phyloP scores from a whole-genome alignment of 2,329 filamentous ascomycete genomes.

The Meredithiella fracta region DNA sequence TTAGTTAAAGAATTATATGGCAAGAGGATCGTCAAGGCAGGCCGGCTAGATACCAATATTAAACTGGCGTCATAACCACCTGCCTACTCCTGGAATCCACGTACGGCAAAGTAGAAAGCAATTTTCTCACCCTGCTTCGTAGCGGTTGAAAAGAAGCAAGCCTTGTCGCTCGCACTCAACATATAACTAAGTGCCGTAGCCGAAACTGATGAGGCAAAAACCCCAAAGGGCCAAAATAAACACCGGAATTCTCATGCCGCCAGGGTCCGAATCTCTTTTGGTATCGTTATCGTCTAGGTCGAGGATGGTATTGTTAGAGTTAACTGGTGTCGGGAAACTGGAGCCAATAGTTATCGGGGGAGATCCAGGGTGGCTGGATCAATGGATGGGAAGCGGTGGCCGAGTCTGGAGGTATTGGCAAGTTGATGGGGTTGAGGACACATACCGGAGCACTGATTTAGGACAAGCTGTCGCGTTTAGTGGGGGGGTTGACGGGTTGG shows the following conservation, averaged over 20 bases:
- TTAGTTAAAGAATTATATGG: background rate
- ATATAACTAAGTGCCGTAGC: constrained; percentile 93
- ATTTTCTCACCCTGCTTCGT: constrained; percentile 71
- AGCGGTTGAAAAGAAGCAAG: constrained; percentile 81
- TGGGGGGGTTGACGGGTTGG: background rate
- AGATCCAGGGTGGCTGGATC: background rate
- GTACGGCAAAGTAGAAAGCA: constrained; percentile 95
- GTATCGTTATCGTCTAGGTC: background rate
- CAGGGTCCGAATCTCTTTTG: too few species aligned
- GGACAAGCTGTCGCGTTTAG: constrained; percentile 18
- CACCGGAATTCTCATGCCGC: constrained; percentile 47
- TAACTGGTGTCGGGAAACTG: background rate
- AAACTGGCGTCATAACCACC: too few species aligned
- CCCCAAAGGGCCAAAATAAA: constrained; percentile 54
- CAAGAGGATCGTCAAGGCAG: too few species aligned
- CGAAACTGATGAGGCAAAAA: constrained; percentile 51
- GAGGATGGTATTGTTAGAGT: background rate
- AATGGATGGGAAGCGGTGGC: background rate
- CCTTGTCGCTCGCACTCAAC: constrained; percentile 75
- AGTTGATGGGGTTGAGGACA: background rate
- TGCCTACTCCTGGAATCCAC: constrained; percentile 22
- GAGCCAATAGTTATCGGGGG: background rate
- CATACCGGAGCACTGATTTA: constrained; percentile 14
- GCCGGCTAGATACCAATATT: too few species aligned
- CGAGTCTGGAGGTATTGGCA: background rate